Evolutionary conservation across 1,284 basidiomycete species (phyloP).

Genomic region (Pyrrhoderma noxium): DNA sequence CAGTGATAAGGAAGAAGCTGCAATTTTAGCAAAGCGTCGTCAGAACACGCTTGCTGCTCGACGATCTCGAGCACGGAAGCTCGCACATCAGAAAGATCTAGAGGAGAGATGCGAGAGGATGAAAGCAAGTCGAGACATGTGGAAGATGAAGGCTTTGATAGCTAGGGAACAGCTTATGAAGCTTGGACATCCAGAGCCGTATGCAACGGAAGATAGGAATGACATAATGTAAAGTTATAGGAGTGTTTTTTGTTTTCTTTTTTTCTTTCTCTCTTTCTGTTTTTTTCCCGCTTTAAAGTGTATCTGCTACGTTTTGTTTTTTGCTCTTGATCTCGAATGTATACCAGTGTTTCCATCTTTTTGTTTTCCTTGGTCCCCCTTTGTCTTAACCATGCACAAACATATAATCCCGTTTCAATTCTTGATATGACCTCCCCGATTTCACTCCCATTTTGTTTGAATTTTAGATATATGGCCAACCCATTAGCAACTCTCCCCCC

Average conservation of each 20-base stretch:
- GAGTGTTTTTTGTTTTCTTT: not conserved
- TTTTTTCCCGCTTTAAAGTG: not conserved
- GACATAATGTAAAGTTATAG: not conserved
- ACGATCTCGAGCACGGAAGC: conserved; percentile 67
- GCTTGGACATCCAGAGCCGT: conserved; percentile 40
- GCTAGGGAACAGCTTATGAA: conserved; percentile 39
- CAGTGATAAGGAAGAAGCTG: conserved; percentile 44
- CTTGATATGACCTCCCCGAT: no score
- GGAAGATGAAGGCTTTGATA: conserved; percentile 47
- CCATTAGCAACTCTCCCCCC: no score
- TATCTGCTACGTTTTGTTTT: not conserved
- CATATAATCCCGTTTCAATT: no score
- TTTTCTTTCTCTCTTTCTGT: not conserved
- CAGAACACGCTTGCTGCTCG: conserved; percentile 78
- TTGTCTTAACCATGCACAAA: no score
- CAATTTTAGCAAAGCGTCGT: conserved; percentile 70
- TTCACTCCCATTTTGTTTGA: no score
- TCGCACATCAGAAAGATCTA: conserved; percentile 59
- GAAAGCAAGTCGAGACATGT: conserved; percentile 45
- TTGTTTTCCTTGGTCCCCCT: no score
- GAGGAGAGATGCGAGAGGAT: conserved; percentile 44
- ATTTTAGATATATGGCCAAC: no score
- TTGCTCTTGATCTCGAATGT: no score
- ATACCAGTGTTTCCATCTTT: no score
- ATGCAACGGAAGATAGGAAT: no score